Evolutionary conservation across 345 rosid species (phyloP).

Genomic region (Bretschneidera sinensis): DNA sequence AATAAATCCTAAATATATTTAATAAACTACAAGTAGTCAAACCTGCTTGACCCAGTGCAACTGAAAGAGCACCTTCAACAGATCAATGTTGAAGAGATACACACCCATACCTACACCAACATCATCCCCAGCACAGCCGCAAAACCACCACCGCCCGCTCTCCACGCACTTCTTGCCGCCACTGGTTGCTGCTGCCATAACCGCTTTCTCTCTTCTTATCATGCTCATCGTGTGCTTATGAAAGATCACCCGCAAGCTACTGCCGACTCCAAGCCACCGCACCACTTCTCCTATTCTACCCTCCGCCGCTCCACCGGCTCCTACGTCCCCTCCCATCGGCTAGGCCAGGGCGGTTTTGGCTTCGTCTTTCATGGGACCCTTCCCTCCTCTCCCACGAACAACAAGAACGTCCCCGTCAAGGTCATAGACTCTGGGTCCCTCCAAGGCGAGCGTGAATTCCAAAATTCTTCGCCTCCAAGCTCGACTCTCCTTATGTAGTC

Average conservation of each 20-base stretch:
- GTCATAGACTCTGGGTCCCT: slow-evolving; percentile 90
- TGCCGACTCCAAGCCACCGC: slow-evolving; percentile 41
- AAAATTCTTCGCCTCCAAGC: slow-evolving; percentile 72
- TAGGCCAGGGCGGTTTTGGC: slow-evolving; percentile 87
- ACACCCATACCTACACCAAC: not conserved
- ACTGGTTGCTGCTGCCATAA: slow-evolving; percentile 26
- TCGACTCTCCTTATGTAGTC: slow-evolving; percentile 51
- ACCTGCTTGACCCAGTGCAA: no score
- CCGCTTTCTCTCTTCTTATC: slow-evolving; percentile 45
- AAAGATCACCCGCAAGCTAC: slow-evolving; percentile 42
- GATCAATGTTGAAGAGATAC: no score
- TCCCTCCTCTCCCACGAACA: not conserved
- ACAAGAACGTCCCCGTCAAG: slow-evolving; percentile 62
- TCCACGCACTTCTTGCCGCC: slow-evolving; percentile 28
- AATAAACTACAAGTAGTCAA: no score
- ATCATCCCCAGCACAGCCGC: not conserved
- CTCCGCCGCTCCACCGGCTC: slow-evolving; percentile 57
- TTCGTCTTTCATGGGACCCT: slow-evolving; percentile 68
- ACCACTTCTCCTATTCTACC: slow-evolving; percentile 47
- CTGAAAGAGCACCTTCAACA: no score
- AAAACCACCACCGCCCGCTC: slow-evolving; percentile 14
- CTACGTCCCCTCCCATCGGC: slow-evolving; percentile 47
- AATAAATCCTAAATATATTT: no score
- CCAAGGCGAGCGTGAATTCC: slow-evolving; percentile 93
- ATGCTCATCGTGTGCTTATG: slow-evolving; percentile 48